Percentiles rank a stretch among this genome's conserved stretches.
phyloP scores from a whole-genome alignment of 2,329 filamentous ascomycete species.

The Byssochlamys sp. region DNA sequence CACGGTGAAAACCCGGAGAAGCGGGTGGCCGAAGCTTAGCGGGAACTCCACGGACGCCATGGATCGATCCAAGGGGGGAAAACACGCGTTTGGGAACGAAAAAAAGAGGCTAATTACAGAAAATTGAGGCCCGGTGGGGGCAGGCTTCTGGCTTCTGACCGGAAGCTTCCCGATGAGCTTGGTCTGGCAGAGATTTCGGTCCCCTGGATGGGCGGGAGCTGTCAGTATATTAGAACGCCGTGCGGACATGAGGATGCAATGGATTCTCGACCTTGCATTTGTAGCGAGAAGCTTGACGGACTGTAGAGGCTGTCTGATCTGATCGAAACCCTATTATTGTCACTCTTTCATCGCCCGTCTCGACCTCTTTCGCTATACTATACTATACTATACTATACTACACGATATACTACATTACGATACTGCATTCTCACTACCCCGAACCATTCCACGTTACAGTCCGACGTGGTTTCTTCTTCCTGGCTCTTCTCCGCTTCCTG shows the following conservation, averaged over 20 bases:
- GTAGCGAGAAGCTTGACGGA: neutral
- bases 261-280: neutral
- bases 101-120: neutral
- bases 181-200: neutral
- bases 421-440: neutral
- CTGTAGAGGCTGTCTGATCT: neutral
- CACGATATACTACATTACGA: neutral
- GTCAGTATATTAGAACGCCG: neutral
- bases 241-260: neutral
- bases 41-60: neutral
- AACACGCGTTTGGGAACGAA: neutral
- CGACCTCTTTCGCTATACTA: no score
- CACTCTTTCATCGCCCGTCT: neutral
- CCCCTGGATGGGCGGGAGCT: neutral
- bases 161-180: neutral
- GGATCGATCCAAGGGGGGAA: neutral
- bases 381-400: no score
- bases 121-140: neutral
- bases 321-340: neutral
- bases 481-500: neutral
- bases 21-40: neutral
- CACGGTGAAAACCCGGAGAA: neutral
- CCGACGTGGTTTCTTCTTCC: neutral
- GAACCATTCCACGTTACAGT: neutral
- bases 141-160: neutral